phyloP scores from a whole-genome alignment of 805 yeast species.

The Kockiozyma suomiensis region DNA sequence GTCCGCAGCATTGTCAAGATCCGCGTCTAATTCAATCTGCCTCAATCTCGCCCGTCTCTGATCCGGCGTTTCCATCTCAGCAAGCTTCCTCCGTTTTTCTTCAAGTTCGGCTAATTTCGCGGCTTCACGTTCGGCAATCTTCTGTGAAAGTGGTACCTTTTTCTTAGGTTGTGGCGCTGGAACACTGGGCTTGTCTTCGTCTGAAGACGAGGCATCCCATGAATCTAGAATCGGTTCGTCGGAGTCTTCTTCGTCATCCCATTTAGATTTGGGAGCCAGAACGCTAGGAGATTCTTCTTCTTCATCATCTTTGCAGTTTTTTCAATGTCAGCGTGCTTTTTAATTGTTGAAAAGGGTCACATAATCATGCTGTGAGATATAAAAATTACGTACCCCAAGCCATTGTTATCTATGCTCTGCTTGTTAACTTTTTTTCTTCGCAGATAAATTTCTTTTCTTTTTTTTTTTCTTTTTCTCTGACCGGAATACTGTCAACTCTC shows the following conservation, averaged over 20 bases:
- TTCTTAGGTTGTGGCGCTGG: constrained; percentile 14
- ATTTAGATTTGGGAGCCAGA: constrained; percentile 62
- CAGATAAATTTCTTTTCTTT: background rate
- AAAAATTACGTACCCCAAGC: background rate
- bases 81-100: constrained; percentile 30
- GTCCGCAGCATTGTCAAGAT: constrained; percentile 90
- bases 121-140: constrained; percentile 52
- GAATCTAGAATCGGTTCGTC: constrained; percentile 82
- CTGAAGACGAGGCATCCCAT: constrained; percentile 81
- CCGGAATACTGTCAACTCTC: no score
- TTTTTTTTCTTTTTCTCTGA: background rate
- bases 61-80: constrained; percentile 58
- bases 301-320: constrained; percentile 47
- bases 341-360: no score
- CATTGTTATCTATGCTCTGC: no score
- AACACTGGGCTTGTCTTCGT: constrained; percentile 54
- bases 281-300: constrained; percentile 78
- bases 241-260: constrained; percentile 78
- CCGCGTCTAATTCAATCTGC: constrained; percentile 79
- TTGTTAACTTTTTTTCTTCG: background rate
- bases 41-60: constrained; percentile 70
- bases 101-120: constrained; percentile 37
- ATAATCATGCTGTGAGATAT: no score
- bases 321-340: no score
- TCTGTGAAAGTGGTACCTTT: constrained; percentile 42